Evolutionary conservation across 306 rosid species (phyloP).

Genomic region (Citrullus colocynthis): DNA sequence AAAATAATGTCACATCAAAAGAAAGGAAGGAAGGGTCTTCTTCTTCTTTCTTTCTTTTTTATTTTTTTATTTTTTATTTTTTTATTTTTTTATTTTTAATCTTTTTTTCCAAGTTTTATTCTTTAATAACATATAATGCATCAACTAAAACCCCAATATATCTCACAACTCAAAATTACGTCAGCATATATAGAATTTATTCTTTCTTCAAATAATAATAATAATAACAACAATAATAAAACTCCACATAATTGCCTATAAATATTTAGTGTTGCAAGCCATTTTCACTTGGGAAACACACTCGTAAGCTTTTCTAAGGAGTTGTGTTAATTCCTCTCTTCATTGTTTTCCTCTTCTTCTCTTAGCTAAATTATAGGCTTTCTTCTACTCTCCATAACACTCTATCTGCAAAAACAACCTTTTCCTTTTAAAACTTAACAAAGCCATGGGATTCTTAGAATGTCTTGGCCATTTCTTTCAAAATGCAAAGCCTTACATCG

Average conservation of each 20-base stretch:
- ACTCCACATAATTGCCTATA: not conserved
- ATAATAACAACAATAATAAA: not conserved
- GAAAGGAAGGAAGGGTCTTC: not conserved
- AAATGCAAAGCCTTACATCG: conserved; percentile 77
- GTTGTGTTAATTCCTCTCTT: not conserved
- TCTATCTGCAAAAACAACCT: not conserved
- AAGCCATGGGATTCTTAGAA: not conserved
- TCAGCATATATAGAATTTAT: not conserved
- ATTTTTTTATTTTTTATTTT: not conserved
- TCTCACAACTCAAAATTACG: not conserved
- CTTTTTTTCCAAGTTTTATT: not conserved
- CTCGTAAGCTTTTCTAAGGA: not conserved
- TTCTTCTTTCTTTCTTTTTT: not conserved
- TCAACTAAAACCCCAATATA: not conserved
- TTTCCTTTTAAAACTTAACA: not conserved
- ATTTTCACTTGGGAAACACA: not conserved
- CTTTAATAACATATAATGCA: not conserved
- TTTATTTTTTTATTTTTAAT: not conserved
- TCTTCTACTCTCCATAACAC: too few species aligned
- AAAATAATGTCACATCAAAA: not conserved
- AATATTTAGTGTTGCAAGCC: not conserved
- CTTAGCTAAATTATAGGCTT: not conserved
- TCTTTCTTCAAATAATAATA: not conserved
- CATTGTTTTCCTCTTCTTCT: not conserved
- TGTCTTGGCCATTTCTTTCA: conserved; percentile 7